A percentile compares a stretch with the other conserved stretches of the same genome.
These are phyloP conservation scores for Albugo laibachii DNA, from an alignment of 352 stramenopile genomes.

Conservation along the genomic window DNA sequence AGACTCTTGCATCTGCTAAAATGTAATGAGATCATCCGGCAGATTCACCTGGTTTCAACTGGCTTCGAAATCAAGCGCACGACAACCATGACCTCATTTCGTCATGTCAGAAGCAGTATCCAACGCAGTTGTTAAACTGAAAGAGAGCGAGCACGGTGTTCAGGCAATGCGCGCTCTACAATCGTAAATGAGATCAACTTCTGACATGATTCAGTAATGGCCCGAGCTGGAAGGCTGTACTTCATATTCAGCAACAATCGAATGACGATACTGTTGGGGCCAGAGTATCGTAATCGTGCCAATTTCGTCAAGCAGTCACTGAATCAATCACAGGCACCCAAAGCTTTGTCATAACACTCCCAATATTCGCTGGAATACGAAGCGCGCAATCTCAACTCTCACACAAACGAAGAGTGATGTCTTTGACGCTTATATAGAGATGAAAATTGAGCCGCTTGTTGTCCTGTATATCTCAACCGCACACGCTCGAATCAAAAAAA, in stretches of 20 bases:
- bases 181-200: slow-evolving; percentile 91
- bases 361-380: slow-evolving; percentile 94
- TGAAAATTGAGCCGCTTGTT: slow-evolving; percentile 99
- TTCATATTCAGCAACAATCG: slow-evolving; percentile 99
- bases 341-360: slow-evolving; percentile 93
- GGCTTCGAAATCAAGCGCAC: too few relatives aligned
- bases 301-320: slow-evolving; percentile 97
- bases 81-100: too few relatives aligned
- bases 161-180: slow-evolving; percentile 79
- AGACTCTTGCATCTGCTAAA: too few relatives aligned
- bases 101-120: too few relatives aligned
- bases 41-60: too few relatives aligned
- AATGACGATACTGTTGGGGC: slow-evolving; percentile 97
- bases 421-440: slow-evolving; percentile 98
- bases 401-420: slow-evolving; percentile 95
- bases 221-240: slow-evolving; percentile 94
- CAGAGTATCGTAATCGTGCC: slow-evolving; percentile 90
- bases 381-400: slow-evolving; percentile 89
- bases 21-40: too few relatives aligned
- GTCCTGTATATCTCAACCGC: slow-evolving; percentile 90
- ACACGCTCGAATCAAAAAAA: slow-evolving; percentile 94
- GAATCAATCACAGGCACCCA: slow-evolving; percentile 98
- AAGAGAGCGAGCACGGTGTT: too few relatives aligned
- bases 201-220: slow-evolving; percentile 90
- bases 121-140: too few relatives aligned